Conservation (phyloP, 768 basidiomycete genomes). For the Psilocybe sp. region DNA sequence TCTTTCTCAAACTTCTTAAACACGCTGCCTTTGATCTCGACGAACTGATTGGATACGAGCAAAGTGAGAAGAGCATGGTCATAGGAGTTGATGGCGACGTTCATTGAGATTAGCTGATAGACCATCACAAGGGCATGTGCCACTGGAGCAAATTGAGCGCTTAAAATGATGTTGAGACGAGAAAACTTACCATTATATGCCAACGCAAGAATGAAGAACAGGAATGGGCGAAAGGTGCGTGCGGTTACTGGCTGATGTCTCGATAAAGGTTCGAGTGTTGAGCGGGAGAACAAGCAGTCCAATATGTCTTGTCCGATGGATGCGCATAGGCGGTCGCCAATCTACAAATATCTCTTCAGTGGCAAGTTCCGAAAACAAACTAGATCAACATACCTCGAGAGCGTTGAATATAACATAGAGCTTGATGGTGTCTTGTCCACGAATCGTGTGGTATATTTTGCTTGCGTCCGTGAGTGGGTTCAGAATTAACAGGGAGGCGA, state of each 20-base stretch:
- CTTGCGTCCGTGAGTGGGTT: slow-evolving; percentile 89
- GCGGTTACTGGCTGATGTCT: slow-evolving; percentile 57
- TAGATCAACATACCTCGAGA: slow-evolving; percentile 68
- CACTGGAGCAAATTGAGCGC: slow-evolving; percentile 42
- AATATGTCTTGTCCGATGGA: slow-evolving; percentile 98
- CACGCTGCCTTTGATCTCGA: slow-evolving; percentile 98
- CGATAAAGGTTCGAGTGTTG: slow-evolving; percentile 77
- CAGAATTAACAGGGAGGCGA: slow-evolving; percentile 70
- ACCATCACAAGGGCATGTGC: slow-evolving; percentile 92
- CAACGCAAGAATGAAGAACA: slow-evolving; percentile 80
- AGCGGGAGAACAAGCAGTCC: slow-evolving; percentile 93
- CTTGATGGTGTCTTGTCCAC: slow-evolving; percentile 98
- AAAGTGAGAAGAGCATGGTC: slow-evolving; percentile 93
- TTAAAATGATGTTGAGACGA: background rate
- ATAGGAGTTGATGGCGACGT: slow-evolving; percentile 97
- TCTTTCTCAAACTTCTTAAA: slow-evolving; percentile 99
- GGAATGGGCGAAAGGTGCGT: slow-evolving; percentile 72
- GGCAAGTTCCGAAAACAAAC: background rate
- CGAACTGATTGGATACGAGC: slow-evolving; percentile 96
- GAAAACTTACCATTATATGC: slow-evolving; percentile 71
- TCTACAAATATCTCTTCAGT: slow-evolving; percentile 44
- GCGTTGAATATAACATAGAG: slow-evolving; percentile 99
- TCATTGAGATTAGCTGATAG: slow-evolving; percentile 91
- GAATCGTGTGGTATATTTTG: slow-evolving; percentile 96
- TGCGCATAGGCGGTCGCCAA: slow-evolving; percentile 90